Percentiles rank a stretch among this genome's conserved stretches.
Conservation (phyloP, 805 yeast genomes). For the Torulaspora quercuum region DNA sequence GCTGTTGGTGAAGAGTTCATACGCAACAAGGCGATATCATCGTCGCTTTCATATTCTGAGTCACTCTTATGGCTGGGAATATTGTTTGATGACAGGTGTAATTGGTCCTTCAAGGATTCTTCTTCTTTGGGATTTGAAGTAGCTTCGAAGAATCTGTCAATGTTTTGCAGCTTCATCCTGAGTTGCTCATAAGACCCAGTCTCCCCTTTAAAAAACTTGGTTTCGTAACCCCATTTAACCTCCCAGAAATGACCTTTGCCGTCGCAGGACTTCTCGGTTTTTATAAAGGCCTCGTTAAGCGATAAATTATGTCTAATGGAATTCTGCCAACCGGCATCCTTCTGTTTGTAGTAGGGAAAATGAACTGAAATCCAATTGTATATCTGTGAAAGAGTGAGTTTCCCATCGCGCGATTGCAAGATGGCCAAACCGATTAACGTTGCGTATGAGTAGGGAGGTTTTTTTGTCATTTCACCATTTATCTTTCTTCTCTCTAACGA, state of each 20-base stretch:
- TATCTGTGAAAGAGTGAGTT: conserved; percentile 76
- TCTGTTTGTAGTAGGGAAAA: conserved; percentile 74
- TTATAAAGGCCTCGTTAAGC: conserved; percentile 86
- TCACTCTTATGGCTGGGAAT: conserved; percentile 14
- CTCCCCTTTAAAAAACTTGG: conserved; percentile 62
- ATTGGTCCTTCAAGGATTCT: neutral
- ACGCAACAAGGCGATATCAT: conserved; percentile 7
- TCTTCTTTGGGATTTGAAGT: conserved; percentile 1
- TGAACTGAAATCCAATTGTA: conserved; percentile 89
- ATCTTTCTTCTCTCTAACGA: conserved; percentile 23
- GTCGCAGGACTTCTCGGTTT: conserved; percentile 83
- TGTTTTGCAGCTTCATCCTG: conserved; percentile 20
- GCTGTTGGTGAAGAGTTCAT: conserved; percentile 15
- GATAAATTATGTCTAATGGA: conserved; percentile 93
- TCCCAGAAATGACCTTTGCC: conserved; percentile 91
- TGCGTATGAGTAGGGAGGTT: conserved; percentile 95
- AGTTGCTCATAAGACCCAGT: conserved; percentile 27
- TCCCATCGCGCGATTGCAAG: conserved; percentile 67
- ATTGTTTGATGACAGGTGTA: conserved; percentile 1
- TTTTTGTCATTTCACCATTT: conserved; percentile 33
- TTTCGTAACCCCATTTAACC: conserved; percentile 77
- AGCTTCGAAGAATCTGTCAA: conserved; percentile 18
- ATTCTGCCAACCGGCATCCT: conserved; percentile 96
- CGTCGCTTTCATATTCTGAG: conserved; percentile 14
- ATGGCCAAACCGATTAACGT: conserved; percentile 91